Evolutionary conservation across 495 filamentous ascomycete genomes (phyloP), one percentile per base, ranked within the genome.

Genomic region (Tuber microsphaerosporum): DNA sequence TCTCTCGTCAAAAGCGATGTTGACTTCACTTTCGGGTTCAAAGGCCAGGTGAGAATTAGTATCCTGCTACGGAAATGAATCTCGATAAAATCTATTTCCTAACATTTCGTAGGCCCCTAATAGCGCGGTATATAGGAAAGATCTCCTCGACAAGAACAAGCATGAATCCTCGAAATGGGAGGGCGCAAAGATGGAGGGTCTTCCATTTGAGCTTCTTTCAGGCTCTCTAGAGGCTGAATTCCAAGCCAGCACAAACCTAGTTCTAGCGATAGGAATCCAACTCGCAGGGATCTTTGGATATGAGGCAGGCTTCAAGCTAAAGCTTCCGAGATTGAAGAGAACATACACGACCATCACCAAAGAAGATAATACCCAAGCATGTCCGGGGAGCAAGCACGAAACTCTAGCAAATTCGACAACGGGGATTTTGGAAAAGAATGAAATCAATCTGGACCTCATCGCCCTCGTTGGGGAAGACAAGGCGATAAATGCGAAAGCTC

Each of bases 11-110:
- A 43, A 20, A 56, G 41, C 9, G 45, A 75, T 43, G 69, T 51
- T 20, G 74, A 75, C 17, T 75, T 75, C 9, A 71, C 44, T 16
- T 75, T 75, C 31, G 74, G 74, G n/a, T n/a, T 75, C 31, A 51
- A 71, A 51, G 74, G 74, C 5, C 71, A 69, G 34, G 74, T 75
- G 65, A 51, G 69, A 34, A 46, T 37, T 37, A 46, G 14, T 22
- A 41, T 0, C 1, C 9, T 2, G 14, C 9, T 26, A 31, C 12
- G 17, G 48, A 31, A 17, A 7, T 34, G 42, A 43, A 31, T 14
- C 16, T 17, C 26, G n/a, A 34, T 16, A 26, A 6, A 65, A 65
- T 17, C 14, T 17, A 17, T 34, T 65, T 34, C 56, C 56, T 65
- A 34, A 65, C 56, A 17, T 34, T 65, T 31, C n/a, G 56, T 26